Conservation (phyloP, 768 basidiomycete genomes). For the Termitomyces sp. region DNA sequence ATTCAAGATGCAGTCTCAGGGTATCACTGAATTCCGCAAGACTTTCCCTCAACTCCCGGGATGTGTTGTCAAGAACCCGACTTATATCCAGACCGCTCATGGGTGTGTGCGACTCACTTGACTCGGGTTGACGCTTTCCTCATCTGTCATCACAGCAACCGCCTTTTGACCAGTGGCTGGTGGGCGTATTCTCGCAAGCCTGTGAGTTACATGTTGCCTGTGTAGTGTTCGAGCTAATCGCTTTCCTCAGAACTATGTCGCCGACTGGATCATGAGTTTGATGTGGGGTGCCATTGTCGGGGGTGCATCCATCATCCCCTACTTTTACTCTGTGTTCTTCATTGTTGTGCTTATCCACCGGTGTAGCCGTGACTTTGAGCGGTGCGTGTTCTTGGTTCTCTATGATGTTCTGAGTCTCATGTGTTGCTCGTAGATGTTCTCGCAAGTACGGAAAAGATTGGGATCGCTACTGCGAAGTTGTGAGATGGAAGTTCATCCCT, state of each 20-base stretch:
- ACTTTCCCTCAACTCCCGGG: constrained; percentile 94
- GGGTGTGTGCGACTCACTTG: constrained; percentile 46
- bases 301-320: constrained; percentile 77
- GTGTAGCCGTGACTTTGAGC: constrained; percentile 90
- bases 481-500: constrained; percentile 90
- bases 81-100: constrained; percentile 89
- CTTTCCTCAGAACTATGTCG: constrained; percentile 76
- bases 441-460: constrained; percentile 94
- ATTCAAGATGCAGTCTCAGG: constrained; percentile 97
- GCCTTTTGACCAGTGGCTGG: constrained; percentile 89
- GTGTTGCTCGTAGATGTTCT: constrained; percentile 50
- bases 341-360: constrained; percentile 89
- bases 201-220: constrained; percentile 35
- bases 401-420: neutral
- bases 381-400: constrained; percentile 38
- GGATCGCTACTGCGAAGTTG: constrained; percentile 84
- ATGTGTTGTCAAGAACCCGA: constrained; percentile 79
- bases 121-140: neutral
- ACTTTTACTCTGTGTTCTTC: constrained; percentile 98
- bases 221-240: neutral
- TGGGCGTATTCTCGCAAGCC: constrained; percentile 96
- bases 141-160: constrained; percentile 53
- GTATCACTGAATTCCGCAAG: constrained; percentile 78
- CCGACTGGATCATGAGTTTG: constrained; percentile 85
- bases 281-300: constrained; percentile 84